Conservation (phyloP, 495 filamentous ascomycete species). For the Emericellopsis terricola region DNA sequence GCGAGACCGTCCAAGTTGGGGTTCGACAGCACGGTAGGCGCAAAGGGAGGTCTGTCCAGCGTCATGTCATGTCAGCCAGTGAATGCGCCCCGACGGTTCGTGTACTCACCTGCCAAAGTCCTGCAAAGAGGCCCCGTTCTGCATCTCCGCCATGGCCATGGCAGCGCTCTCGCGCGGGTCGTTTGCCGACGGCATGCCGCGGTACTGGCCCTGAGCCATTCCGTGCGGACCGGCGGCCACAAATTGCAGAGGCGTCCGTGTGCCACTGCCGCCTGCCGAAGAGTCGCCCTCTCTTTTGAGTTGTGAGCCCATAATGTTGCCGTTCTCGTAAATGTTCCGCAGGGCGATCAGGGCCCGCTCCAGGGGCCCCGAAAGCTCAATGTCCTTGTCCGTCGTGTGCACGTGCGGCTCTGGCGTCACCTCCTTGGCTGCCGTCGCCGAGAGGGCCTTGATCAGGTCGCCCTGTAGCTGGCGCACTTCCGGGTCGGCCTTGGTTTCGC, state of each 20-base stretch:
- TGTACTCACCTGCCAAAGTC: conserved; percentile 16
- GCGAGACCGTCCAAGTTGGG: conserved; percentile 14
- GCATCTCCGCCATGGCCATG: conserved; percentile 36
- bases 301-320: conserved; percentile 20
- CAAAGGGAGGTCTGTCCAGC: too few species aligned
- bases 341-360: conserved; percentile 33
- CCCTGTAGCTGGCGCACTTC: conserved; percentile 37
- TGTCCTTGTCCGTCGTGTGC: conserved; percentile 28
- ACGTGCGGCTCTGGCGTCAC: conserved; percentile 25
- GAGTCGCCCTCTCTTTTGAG: conserved; percentile 20
- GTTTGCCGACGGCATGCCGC: conserved; percentile 12
- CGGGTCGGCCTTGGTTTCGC: conserved; percentile 38
- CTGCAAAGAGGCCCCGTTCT: conserved; percentile 21
- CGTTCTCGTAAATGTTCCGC: conserved; percentile 39
- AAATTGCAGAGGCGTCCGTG: conserved; percentile 18
- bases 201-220: conserved; percentile 8
- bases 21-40: not conserved
- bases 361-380: conserved; percentile 34
- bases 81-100: too few species aligned
- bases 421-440: conserved; percentile 34
- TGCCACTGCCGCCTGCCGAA: conserved; percentile 14
- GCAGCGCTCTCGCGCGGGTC: conserved; percentile 35
- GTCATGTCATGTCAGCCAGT: too few species aligned
- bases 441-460: conserved; percentile 34
- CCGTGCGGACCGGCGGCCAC: not conserved